Percentiles rank a stretch among this genome's conserved stretches.
These are phyloP conservation scores for Bryopsis sp. DNA, from an alignment of 139 green algal genomes.

Conservation along the genomic window DNA sequence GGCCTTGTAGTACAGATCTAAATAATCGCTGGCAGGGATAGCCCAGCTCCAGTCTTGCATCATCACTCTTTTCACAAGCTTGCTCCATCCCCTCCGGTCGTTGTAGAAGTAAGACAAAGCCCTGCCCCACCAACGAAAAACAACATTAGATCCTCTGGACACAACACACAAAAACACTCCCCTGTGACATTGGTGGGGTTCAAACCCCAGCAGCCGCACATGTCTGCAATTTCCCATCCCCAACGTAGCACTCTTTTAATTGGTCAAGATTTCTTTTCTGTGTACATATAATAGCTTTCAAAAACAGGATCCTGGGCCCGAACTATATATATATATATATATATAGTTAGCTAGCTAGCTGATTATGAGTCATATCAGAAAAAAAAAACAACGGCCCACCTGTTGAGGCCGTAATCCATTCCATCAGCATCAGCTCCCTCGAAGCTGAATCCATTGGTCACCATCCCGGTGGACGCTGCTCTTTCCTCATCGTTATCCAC, in stretches of 20 bases:
- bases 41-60: conserved; percentile 90
- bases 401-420: conserved; percentile 89
- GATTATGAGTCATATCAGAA: too few relatives aligned
- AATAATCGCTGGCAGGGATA: conserved; percentile 85
- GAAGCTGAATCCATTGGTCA: conserved; percentile 84
- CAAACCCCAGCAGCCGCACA: too few relatives aligned
- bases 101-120: conserved; percentile 25
- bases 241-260: too few relatives aligned
- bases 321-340: too few relatives aligned
- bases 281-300: too few relatives aligned
- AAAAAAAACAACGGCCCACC: conserved; percentile 17
- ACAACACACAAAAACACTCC: too few relatives aligned
- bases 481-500: conserved; percentile 67
- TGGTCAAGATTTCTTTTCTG: too few relatives aligned
- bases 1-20: conserved; percentile 92
- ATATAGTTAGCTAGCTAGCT: too few relatives aligned
- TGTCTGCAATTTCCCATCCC: too few relatives aligned
- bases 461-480: conserved; percentile 35
- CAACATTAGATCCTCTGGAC: too few relatives aligned
- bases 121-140: neutral
- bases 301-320: too few relatives aligned
- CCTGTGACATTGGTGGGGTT: too few relatives aligned
- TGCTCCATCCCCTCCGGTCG: conserved; percentile 41
- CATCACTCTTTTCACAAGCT: conserved; percentile 55
- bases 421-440: conserved; percentile 74